Evolutionary conservation across 2,329 filamentous ascomycete genomes (phyloP), one percentile per base, ranked within the genome.

Genomic region (Penicillium sp.): DNA sequence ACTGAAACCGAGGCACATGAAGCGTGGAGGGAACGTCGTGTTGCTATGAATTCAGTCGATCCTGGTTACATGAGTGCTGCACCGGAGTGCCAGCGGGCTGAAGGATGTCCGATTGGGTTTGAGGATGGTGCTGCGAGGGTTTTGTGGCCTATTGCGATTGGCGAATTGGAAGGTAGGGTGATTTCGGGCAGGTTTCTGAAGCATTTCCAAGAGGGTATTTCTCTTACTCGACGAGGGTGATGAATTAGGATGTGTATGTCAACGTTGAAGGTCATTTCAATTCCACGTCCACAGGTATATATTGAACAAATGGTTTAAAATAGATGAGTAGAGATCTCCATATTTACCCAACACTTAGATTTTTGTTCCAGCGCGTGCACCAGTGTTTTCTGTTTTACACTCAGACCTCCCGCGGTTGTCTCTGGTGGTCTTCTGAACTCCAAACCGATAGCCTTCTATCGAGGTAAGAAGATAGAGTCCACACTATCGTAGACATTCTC

Each of bases 41-140:
- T 75, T 18, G 71, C 69, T 3, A 74, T 76, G 62, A 76, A 76
- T 52, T 70, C 68, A 0, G 71, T 75, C 7, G 73, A 75, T 48
- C 71, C 72, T 2, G 73, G 71, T 0, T 75, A 72, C 50, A 70
- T 76, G 71, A 74, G 70, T 47, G 67, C 72, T 4, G 70, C 70
- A 9, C 69, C 69, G 0, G 70, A 74, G 50, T 67, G 59, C 40
- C 65, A 66, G 43, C 44, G 55, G n/a, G 61, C 52, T 1, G 65
- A 65, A 0, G 64, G 64, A 34, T 65, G 70, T 49, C 74, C 72
- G 6, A 67, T 75, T 51, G 63, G 66, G 5, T 75, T 74, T 67
- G 73, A 71, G 49, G 73, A 75, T 51, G 74, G 73, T 1, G 71
- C 71, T 1, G 71, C 65, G 0, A 62, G 71, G 42, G 71, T 74